phyloP scores from a whole-genome alignment of 441 rosid genomes.

The Populus hybrid region DNA sequence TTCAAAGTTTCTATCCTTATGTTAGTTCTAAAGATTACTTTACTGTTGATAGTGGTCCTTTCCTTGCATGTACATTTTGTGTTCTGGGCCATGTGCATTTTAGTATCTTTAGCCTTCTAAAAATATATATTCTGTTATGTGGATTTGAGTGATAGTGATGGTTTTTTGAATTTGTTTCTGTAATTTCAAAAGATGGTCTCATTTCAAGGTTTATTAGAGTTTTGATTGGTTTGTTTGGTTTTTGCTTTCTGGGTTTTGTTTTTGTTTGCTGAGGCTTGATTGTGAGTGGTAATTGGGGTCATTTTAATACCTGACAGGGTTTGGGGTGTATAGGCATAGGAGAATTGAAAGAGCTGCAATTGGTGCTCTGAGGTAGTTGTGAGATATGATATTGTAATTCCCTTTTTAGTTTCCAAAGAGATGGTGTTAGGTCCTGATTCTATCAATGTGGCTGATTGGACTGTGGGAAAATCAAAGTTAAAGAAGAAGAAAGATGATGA shows the following conservation, averaged over 20 bases:
- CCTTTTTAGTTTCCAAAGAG: constrained; percentile 6
- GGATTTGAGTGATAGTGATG: constrained; percentile 13
- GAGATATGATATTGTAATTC: constrained; percentile 4
- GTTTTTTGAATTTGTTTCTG: constrained; percentile 6
- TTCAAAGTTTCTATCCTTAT: neutral
- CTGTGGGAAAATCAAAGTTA: constrained; percentile 23
- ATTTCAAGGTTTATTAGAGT: constrained; percentile 3
- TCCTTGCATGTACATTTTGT: constrained; percentile 20
- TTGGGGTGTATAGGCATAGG: neutral
- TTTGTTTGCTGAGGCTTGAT: constrained; percentile 4
- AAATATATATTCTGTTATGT: constrained; percentile 4
- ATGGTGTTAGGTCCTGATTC: constrained; percentile 34
- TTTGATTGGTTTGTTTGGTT: constrained; percentile 4
- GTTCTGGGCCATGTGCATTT: constrained; percentile 20
- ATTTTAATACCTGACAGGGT: constrained; percentile 4
- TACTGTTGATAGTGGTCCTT: neutral
- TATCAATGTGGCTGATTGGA: constrained; percentile 25
- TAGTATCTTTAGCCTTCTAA: neutral
- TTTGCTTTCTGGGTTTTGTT: neutral
- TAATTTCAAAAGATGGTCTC: neutral
- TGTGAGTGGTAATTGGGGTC: constrained; percentile 8
- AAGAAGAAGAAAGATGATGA: constrained; percentile 32
- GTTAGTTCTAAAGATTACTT: neutral
- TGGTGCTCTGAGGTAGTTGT: constrained; percentile 9
- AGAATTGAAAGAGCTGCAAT: neutral